Evolutionary conservation across 2,329 filamentous ascomycete genomes (phyloP).

Genomic region (Penicillium janthinellum): DNA sequence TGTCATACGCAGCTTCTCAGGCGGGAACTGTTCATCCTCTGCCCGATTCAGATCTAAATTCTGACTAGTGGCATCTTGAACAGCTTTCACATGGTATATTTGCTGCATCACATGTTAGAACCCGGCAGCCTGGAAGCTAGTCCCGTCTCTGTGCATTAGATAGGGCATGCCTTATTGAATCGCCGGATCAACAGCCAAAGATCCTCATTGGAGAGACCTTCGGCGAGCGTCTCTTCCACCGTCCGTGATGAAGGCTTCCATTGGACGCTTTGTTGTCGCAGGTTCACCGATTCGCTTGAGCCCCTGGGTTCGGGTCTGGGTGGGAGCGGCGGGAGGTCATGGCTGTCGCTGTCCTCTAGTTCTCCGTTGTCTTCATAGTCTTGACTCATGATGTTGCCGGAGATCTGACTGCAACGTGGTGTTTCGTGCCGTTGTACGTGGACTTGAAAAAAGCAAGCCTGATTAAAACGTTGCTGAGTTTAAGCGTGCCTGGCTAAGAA

Average conservation of each 20-base stretch:
- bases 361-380: background rate
- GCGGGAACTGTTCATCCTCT: constrained; percentile 79
- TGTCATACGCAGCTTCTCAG: constrained; percentile 77
- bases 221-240: constrained; percentile 56
- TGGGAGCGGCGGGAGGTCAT: background rate
- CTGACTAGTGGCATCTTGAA: constrained; percentile 60
- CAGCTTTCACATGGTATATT: constrained; percentile 72
- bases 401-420: background rate
- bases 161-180: constrained; percentile 67
- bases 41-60: constrained; percentile 78
- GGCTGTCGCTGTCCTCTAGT: constrained; percentile 2
- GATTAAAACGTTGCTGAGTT: background rate
- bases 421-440: background rate
- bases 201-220: constrained; percentile 71
- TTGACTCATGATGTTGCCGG: constrained; percentile 5
- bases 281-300: constrained; percentile 8
- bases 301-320: background rate
- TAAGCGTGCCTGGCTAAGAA: background rate
- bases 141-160: background rate
- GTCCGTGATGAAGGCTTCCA: constrained; percentile 23
- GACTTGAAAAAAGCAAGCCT: background rate
- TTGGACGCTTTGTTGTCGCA: constrained; percentile 13
- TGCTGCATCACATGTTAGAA: constrained; percentile 51
- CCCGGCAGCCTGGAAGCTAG: background rate
- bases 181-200: constrained; percentile 71